Percentiles rank a stretch among this genome's conserved stretches.
phyloP scores from a whole-genome alignment of 495 filamentous ascomycete genomes.

The Aspergillus nidulans region DNA sequence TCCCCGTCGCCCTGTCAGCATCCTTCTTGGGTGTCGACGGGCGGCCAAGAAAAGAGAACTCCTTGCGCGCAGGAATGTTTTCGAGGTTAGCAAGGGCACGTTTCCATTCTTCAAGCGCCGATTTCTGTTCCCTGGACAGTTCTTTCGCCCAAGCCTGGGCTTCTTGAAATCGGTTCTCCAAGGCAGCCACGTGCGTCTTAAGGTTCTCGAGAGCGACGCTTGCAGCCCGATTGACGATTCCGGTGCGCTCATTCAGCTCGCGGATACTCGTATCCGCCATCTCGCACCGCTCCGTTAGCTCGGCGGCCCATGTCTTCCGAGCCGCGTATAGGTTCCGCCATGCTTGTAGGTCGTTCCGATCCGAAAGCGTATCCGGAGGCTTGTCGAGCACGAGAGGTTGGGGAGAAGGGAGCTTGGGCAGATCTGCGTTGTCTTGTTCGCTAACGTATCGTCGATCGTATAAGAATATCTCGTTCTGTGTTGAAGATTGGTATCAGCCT shows the following conservation, averaged over 20 bases:
- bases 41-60: constrained; percentile 49
- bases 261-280: constrained; percentile 51
- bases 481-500: not conserved
- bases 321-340: constrained; percentile 79
- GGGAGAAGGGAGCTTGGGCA: constrained; percentile 53
- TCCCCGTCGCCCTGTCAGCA: constrained; percentile 34
- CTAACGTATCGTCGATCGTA: constrained; percentile 68
- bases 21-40: constrained; percentile 41
- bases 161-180: constrained; percentile 70
- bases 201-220: constrained; percentile 79
- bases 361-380: constrained; percentile 68
- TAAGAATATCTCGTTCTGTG: constrained; percentile 78
- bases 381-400: constrained; percentile 52
- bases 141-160: constrained; percentile 69
- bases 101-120: constrained; percentile 64
- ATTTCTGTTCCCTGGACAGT: constrained; percentile 64
- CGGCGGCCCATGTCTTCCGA: constrained; percentile 68
- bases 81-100: constrained; percentile 57
- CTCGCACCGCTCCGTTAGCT: constrained; percentile 59
- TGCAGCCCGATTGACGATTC: constrained; percentile 66
- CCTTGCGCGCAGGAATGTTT: constrained; percentile 55
- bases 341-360: constrained; percentile 68
- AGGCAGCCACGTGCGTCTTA: constrained; percentile 65
- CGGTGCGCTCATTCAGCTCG: constrained; percentile 58
- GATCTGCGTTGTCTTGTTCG: constrained; percentile 41